Conservation (phyloP, 2,329 filamentous ascomycete genomes). For the Reticulascus tulasneorum region DNA sequence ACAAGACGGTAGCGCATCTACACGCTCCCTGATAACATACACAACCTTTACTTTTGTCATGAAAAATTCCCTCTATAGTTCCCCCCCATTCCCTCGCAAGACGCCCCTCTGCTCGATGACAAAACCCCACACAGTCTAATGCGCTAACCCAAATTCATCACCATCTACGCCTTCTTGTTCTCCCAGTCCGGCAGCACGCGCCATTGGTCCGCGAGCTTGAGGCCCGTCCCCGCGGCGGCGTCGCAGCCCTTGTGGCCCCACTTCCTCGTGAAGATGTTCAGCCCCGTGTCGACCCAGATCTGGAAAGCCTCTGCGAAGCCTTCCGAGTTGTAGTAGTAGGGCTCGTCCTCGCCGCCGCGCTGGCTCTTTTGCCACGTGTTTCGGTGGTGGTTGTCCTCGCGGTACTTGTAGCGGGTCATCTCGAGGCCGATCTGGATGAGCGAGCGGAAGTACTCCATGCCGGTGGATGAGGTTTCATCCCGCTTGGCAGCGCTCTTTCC, state of each 20-base stretch:
- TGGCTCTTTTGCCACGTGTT: slow-evolving; percentile 53
- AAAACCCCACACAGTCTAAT: too few relatives aligned
- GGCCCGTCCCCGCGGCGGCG: slow-evolving; percentile 27
- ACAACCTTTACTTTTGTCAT: too few relatives aligned
- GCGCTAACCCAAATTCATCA: too few relatives aligned
- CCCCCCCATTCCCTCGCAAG: too few relatives aligned
- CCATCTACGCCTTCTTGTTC: background rate
- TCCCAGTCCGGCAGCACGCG: slow-evolving; percentile 37
- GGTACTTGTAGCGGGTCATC: slow-evolving; percentile 41
- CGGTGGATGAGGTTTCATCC: background rate
- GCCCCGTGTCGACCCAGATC: slow-evolving; percentile 41
- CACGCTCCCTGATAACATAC: too few relatives aligned
- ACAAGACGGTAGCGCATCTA: too few relatives aligned
- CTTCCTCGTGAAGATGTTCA: slow-evolving; percentile 36
- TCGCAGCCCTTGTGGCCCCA: slow-evolving; percentile 44
- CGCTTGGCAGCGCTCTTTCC: background rate
- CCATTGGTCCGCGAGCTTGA: slow-evolving; percentile 42
- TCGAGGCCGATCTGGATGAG: slow-evolving; percentile 19
- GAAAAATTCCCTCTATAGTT: too few relatives aligned
- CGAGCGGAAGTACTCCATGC: slow-evolving; percentile 9
- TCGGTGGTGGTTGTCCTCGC: slow-evolving; percentile 30
- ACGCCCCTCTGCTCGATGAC: too few relatives aligned
- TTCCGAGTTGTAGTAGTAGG: slow-evolving; percentile 45
- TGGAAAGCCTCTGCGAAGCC: slow-evolving; percentile 41
- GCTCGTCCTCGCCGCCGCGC: slow-evolving; percentile 47